Percentiles rank a stretch among this genome's conserved stretches.
These are phyloP conservation scores for Ustilago tritici DNA, from an alignment of 1,284 basidiomycete species.

Conservation along the genomic window DNA sequence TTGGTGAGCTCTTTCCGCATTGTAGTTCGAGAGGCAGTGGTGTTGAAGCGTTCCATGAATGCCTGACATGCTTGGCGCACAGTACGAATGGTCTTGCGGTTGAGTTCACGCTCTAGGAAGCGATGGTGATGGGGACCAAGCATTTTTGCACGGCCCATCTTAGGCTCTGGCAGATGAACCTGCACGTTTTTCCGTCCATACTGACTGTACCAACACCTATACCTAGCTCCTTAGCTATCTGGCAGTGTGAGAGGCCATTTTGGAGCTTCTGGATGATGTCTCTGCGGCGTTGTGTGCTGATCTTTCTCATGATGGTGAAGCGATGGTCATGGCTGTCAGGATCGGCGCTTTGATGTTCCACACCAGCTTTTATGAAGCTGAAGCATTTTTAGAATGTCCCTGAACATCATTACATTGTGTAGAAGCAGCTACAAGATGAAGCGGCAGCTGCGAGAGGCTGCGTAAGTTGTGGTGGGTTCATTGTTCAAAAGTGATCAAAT, in stretches of 20 bases:
- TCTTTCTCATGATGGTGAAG: slow-evolving; percentile 3
- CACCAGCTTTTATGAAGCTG: too few relatives aligned
- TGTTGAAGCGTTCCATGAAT: slow-evolving; percentile 4
- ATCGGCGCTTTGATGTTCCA: too few relatives aligned
- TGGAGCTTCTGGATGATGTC: slow-evolving; percentile 9
- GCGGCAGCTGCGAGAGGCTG: too few relatives aligned
- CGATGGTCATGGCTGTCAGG: too few relatives aligned
- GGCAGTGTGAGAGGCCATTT: slow-evolving; percentile 8
- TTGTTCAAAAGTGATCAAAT: neutral
- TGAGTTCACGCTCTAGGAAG: slow-evolving; percentile 13
- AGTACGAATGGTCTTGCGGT: slow-evolving; percentile 4
- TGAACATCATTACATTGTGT: too few relatives aligned
- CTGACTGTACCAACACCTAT: slow-evolving; percentile 2
- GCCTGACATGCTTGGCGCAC: slow-evolving; percentile 6
- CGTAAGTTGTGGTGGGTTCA: neutral
- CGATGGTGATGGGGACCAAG: slow-evolving; percentile 6
- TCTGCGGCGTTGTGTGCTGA: slow-evolving; percentile 8
- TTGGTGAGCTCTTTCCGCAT: neutral
- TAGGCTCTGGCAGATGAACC: slow-evolving; percentile 4
- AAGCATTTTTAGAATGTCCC: too few relatives aligned
- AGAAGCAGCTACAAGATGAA: too few relatives aligned
- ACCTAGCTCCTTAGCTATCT: slow-evolving; percentile 3
- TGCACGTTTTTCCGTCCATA: neutral
- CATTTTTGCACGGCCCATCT: neutral
- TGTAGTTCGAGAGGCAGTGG: neutral